Percentiles rank a stretch among this genome's conserved stretches.
phyloP scores from a whole-genome alignment of 176 grass and related monocot genomes.

The Eremochloa ophiuroides region DNA sequence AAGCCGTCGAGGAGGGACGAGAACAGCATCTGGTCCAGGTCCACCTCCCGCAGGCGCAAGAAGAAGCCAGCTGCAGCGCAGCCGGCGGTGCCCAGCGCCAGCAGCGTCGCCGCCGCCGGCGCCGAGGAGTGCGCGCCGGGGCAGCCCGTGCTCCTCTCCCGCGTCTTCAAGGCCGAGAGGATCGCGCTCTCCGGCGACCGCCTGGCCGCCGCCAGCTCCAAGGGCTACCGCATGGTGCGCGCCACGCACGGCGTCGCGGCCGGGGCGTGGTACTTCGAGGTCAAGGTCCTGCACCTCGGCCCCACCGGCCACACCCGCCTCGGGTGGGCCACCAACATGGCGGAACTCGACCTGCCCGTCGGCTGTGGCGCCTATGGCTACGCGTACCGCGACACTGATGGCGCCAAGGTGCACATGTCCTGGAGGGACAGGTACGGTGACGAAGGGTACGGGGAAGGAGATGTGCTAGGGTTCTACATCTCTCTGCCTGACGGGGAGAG shows the following conservation, averaged over 20 bases:
- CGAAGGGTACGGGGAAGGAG: conserved; percentile 56
- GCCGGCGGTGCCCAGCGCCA: not conserved
- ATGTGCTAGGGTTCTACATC: conserved; percentile 87
- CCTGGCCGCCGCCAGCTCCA: conserved; percentile 62
- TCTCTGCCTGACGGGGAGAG: conserved; percentile 66
- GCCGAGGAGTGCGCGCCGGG: conserved; percentile 43
- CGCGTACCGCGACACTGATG: conserved; percentile 70
- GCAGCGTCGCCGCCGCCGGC: not conserved
- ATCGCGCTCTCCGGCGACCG: conserved; percentile 66
- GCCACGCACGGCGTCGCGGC: conserved; percentile 67
- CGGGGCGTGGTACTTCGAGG: conserved; percentile 87
- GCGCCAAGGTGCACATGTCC: conserved; percentile 68
- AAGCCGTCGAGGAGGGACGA: conserved; percentile 49
- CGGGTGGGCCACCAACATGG: conserved; percentile 77
- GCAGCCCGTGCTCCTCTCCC: conserved; percentile 65
- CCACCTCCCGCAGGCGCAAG: conserved; percentile 71
- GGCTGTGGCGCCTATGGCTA: conserved; percentile 65
- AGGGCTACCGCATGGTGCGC: conserved; percentile 91
- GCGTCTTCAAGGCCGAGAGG: conserved; percentile 69
- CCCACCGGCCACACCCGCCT: conserved; percentile 62
- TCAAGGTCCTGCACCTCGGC: conserved; percentile 55
- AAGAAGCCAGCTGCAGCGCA: conserved; percentile 41
- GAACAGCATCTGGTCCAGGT: conserved; percentile 65
- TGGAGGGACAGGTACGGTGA: conserved; percentile 57
- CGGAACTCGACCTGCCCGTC: conserved; percentile 75